phyloP scores from a whole-genome alignment of 768 basidiomycete species.

The Phallus indusiatus region DNA sequence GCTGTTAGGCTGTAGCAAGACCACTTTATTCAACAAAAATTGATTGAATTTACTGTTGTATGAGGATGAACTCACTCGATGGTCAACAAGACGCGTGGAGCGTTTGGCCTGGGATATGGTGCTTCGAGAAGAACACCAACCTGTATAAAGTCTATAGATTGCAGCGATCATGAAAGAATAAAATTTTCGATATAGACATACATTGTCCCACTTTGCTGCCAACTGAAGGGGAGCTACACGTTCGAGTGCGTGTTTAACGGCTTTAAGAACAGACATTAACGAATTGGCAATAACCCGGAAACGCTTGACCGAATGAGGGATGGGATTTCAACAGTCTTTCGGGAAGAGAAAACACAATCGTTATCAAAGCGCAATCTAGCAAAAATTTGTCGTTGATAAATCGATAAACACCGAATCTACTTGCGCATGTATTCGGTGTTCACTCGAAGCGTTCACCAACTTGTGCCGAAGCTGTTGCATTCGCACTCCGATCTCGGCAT shows the following conservation, averaged over 20 bases:
- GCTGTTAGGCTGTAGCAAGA: conserved; percentile 50
- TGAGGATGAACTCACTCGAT: conserved; percentile 27
- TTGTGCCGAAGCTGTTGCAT: not conserved
- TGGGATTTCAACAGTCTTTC: too few species aligned
- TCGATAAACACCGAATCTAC: not conserved
- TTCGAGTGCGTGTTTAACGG: conserved; percentile 62
- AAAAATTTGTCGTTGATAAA: not conserved
- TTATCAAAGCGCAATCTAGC: too few species aligned
- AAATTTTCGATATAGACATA: conserved; percentile 30
- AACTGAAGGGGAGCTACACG: conserved; percentile 78
- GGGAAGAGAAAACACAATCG: too few species aligned
- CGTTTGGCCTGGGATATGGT: conserved; percentile 21
- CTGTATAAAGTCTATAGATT: conserved; percentile 25
- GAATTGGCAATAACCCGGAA: too few species aligned
- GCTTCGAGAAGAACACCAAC: conserved; percentile 58
- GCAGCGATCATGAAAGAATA: conserved; percentile 9
- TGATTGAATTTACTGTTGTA: not conserved
- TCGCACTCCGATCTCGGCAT: not conserved
- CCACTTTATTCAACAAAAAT: not conserved
- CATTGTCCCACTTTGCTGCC: conserved; percentile 93
- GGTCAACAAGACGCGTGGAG: conserved; percentile 30
- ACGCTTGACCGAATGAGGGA: too few species aligned
- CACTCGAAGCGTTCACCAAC: not conserved
- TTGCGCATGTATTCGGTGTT: not conserved
- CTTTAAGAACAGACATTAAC: conserved; percentile 31